Base-by-base conservation (phyloP, 208 protist genomes). In the Trypanosoma caninum region DNA sequence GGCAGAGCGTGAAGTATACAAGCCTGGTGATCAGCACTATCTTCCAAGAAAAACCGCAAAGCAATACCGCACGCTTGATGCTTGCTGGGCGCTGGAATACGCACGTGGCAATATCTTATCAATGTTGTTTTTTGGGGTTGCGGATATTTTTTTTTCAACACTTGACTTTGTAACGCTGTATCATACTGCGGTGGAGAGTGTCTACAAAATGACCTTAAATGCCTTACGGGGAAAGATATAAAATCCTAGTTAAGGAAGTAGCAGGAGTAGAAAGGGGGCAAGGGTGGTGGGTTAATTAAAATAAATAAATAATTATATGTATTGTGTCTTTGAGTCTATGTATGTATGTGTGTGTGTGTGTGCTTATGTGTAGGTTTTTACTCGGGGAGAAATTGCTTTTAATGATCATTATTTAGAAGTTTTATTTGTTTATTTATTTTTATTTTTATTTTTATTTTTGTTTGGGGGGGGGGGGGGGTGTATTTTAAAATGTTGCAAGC, bases 61-160 rank as follows among this genome's bases (percentile, higher is more conserved):
- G 75, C 87, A 95, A 74, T 95, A 95, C 75, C 76, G 80, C 64
- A 97, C 96, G 85, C 87, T 84, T n/a, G 83, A 80, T 9, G 67
- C 87, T 57, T 96, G 89, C 76, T 97, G 75, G 74, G 93, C 88
- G 0, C 88, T 97, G 47, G 91, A 97, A 78, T 97, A 97, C 70
- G 87, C 89, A 13, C 85, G 89, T 33, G 89, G 89, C 41, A 89
- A 87, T 71, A 97, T 97, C 52, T 71, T 74, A n/a, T 88, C 83
- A 14, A 97, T 96, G 89, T 67, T 97, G 37, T 82, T 94, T 59
- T 96, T 97, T 59, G 93, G 87, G n/a, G 82, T 95, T 63, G 71
- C 84, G 7, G 88, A 97, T 65, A 61, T 79, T 41, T 60, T 97
- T 53, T 74, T 28, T 65, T 91, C 82, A 33, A 97, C 89, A 9